A percentile compares a stretch with the other conserved stretches of the same genome.
Conservation (phyloP, 1,284 basidiomycete genomes). For the Caloboletus firmus region DNA sequence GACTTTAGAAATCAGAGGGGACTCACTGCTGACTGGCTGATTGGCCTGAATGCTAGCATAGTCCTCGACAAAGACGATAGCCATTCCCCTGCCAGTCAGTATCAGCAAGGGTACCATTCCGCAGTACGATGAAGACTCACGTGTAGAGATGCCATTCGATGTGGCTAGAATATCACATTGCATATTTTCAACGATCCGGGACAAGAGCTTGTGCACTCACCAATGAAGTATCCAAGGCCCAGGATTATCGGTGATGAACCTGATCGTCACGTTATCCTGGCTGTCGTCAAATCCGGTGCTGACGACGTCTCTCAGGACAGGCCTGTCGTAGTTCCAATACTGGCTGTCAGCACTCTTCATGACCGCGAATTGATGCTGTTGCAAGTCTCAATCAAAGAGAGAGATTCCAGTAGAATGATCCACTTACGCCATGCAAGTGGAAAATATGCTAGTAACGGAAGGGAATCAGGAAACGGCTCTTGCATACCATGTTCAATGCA, state of each 20-base stretch:
- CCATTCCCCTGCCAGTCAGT: conserved; percentile 10
- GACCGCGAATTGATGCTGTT: conserved; percentile 23
- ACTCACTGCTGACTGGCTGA: neutral
- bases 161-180: conserved; percentile 16
- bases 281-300: conserved; percentile 24
- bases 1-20: neutral
- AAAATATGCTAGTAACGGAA: conserved; percentile 27
- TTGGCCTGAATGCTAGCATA: neutral
- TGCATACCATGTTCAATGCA: neutral
- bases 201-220: conserved; percentile 3
- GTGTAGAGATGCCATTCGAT: conserved; percentile 31
- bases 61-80: conserved; percentile 19
- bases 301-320: conserved; percentile 25
- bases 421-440: conserved; percentile 34
- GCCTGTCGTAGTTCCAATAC: conserved; percentile 26
- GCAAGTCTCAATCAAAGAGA: neutral
- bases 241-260: conserved; percentile 21
- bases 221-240: conserved; percentile 32
- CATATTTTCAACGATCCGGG: neutral
- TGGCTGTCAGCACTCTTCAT: conserved; percentile 21
- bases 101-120: neutral
- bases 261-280: conserved; percentile 26
- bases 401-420: neutral
- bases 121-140: conserved; percentile 10
- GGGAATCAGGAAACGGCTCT: neutral